phyloP scores from a whole-genome alignment of 2,329 filamentous ascomycete species.

The Remersonia thermophila region DNA sequence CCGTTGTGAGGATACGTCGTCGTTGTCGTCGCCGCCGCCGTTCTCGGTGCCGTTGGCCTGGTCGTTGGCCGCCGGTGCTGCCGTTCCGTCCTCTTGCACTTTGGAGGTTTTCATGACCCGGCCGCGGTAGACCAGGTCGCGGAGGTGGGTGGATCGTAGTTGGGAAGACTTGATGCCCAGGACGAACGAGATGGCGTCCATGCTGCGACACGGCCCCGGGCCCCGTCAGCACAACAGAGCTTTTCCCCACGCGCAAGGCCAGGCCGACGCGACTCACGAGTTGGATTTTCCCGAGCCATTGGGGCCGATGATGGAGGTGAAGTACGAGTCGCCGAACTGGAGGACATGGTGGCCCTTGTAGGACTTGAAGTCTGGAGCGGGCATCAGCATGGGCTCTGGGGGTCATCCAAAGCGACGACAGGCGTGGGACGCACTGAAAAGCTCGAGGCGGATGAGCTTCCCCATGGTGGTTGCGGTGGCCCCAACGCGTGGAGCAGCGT shows the following conservation, averaged over 20 bases:
- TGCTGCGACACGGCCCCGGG: slow-evolving; percentile 40
- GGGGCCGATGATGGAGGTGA: slow-evolving; percentile 96
- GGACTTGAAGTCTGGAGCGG: slow-evolving; percentile 79
- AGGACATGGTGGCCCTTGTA: slow-evolving; percentile 95
- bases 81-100: slow-evolving; percentile 83
- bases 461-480: slow-evolving; percentile 60
- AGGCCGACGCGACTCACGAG: slow-evolving; percentile 46
- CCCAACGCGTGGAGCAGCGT: slow-evolving; percentile 9
- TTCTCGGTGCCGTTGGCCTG: slow-evolving; percentile 49
- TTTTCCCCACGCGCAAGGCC: not conserved
- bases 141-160: slow-evolving; percentile 81
- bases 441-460: slow-evolving; percentile 86
- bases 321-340: slow-evolving; percentile 94
- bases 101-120: slow-evolving; percentile 85
- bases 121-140: slow-evolving; percentile 91
- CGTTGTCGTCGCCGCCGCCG: slow-evolving; percentile 39
- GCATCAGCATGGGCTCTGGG: too few relatives aligned
- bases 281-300: slow-evolving; percentile 99
- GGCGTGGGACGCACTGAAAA: slow-evolving; percentile 58
- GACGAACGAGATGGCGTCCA: slow-evolving; percentile 99
- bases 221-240: not conserved
- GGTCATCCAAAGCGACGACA: too few relatives aligned
- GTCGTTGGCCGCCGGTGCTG: slow-evolving; percentile 46
- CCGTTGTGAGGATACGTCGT: slow-evolving; percentile 37
- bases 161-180: slow-evolving; percentile 98